Evolutionary conservation across 2,329 filamentous ascomycete species (phyloP).

Genomic region (Aspergillus sp.): DNA sequence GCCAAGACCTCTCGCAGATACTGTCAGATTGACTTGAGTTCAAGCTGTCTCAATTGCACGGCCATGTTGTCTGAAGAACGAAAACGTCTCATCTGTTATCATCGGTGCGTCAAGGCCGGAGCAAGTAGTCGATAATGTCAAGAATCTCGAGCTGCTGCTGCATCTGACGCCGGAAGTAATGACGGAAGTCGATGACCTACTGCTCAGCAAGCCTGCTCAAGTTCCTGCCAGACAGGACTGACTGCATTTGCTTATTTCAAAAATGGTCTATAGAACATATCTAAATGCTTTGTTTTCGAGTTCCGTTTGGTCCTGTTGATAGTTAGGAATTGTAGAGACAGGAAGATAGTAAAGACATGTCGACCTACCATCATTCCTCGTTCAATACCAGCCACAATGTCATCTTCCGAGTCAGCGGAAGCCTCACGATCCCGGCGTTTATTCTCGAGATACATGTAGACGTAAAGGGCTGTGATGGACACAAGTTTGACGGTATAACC

Average conservation of each 20-base stretch:
- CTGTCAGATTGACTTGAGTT: conserved; percentile 39
- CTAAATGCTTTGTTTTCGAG: conserved; percentile 49
- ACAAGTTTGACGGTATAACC: conserved; percentile 48
- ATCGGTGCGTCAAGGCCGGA: conserved; percentile 38
- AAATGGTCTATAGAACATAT: conserved; percentile 39
- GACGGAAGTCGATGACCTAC: conserved; percentile 38
- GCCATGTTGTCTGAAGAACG: conserved; percentile 53
- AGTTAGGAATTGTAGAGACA: no score
- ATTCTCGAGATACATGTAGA: conserved; percentile 50
- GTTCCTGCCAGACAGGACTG: conserved; percentile 15
- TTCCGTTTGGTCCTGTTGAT: conserved; percentile 41
- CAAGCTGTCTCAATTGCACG: conserved; percentile 47
- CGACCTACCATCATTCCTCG: conserved; percentile 43
- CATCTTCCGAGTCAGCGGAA: conserved; percentile 34
- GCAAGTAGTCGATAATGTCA: conserved; percentile 40
- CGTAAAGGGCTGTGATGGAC: conserved; percentile 44
- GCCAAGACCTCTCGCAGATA: conserved; percentile 1
- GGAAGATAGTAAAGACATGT: no score
- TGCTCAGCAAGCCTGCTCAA: conserved; percentile 22
- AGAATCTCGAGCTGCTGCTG: conserved; percentile 37
- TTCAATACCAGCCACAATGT: conserved; percentile 43
- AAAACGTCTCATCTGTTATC: conserved; percentile 42
- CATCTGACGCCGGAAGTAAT: conserved; percentile 38
- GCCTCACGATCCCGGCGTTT: conserved; percentile 45
- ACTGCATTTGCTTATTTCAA: background rate